phyloP scores from a whole-genome alignment of 2,329 filamentous ascomycete genomes.

The Cercospora canescens region DNA sequence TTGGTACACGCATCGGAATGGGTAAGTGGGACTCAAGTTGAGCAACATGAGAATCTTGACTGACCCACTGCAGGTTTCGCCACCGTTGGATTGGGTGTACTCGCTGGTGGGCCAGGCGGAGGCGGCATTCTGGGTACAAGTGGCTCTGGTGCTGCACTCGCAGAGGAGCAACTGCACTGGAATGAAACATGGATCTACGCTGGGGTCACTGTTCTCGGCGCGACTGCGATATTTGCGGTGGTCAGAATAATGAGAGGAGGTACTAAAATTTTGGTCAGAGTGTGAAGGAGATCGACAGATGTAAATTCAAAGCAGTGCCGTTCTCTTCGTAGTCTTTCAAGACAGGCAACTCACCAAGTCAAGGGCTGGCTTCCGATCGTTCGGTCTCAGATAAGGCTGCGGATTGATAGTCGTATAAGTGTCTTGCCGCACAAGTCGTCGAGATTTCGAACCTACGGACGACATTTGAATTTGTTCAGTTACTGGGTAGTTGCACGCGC shows the following conservation, averaged over 20 bases:
- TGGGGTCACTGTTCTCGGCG: constrained; percentile 29
- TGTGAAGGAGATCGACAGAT: constrained; percentile 19
- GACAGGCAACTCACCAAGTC: not conserved
- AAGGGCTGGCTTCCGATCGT: too few relatives aligned
- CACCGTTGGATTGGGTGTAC: constrained; percentile 35
- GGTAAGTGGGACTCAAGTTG: not conserved
- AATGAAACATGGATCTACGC: constrained; percentile 38
- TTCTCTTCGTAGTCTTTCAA: not conserved
- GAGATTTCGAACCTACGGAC: too few relatives aligned
- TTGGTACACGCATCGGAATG: constrained; percentile 39
- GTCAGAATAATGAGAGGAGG: constrained; percentile 31
- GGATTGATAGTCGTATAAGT: too few relatives aligned
- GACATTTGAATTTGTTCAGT: too few relatives aligned
- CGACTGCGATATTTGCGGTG: constrained; percentile 27
- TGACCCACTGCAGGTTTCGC: constrained; percentile 34
- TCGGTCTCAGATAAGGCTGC: too few relatives aligned
- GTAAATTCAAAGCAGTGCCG: not conserved
- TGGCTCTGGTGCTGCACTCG: constrained; percentile 40
- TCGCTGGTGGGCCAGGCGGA: constrained; percentile 40
- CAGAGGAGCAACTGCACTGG: constrained; percentile 55
- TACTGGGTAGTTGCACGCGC: too few relatives aligned
- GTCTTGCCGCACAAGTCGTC: too few relatives aligned
- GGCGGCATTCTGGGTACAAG: constrained; percentile 62
- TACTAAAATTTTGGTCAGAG: constrained; percentile 31
- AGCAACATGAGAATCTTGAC: constrained; percentile 14